Evolutionary conservation across 164 flowering plant genomes (phyloP).

Genomic region (Aristolochia californica): DNA sequence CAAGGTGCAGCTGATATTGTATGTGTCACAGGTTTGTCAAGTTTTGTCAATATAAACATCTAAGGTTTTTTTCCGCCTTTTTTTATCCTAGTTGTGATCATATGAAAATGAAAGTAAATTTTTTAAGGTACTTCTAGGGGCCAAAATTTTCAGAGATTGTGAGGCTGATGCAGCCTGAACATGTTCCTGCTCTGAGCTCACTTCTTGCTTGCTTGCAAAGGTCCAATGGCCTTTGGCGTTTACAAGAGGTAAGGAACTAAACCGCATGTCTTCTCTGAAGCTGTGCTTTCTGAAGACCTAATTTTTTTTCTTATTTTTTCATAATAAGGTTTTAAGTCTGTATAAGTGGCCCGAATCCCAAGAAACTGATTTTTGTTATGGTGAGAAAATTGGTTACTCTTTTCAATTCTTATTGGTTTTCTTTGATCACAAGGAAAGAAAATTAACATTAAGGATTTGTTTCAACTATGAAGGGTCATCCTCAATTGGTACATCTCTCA

Average conservation of each 20-base stretch:
- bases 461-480: conserved; percentile 47
- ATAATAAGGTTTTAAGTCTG: conserved; percentile 40
- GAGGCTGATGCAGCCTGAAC: conserved; percentile 32
- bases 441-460: neutral
- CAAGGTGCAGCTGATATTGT: conserved; percentile 50
- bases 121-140: conserved; percentile 38
- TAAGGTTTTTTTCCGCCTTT: neutral
- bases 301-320: neutral
- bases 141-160: conserved; percentile 41
- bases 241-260: conserved; percentile 50
- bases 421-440: neutral
- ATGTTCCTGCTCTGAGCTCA: conserved; percentile 51
- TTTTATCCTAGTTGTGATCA: neutral
- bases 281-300: neutral
- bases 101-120: neutral
- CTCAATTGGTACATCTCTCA: conserved; percentile 69
- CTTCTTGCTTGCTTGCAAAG: conserved; percentile 67
- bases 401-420: neutral
- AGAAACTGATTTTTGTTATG: conserved; percentile 70
- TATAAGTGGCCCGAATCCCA: conserved; percentile 71
- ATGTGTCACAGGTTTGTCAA: conserved; percentile 56
- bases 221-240: conserved; percentile 65
- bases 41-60: neutral
- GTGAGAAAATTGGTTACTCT: conserved; percentile 25
- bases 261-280: neutral